phyloP scores from a whole-genome alignment of 163 green algal species.

The Prototheca wickerhamii region DNA sequence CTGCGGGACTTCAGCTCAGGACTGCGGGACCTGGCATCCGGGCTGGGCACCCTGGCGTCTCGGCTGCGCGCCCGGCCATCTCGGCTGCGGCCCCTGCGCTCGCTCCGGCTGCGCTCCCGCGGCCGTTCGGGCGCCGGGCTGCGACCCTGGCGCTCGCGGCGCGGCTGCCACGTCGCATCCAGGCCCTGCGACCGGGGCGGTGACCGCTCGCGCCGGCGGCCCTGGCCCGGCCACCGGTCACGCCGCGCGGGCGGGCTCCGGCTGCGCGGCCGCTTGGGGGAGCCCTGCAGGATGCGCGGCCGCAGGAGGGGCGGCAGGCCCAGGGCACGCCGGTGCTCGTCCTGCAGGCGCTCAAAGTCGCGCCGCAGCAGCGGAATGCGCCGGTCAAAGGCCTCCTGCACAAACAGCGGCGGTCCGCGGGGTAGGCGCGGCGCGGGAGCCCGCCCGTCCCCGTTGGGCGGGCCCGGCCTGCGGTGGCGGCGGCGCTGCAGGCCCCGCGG shows the following conservation, averaged over 20 bases:
- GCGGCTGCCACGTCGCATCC: neutral
- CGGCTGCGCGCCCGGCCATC: too few relatives aligned
- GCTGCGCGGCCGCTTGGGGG: neutral
- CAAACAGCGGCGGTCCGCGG: constrained; percentile 14
- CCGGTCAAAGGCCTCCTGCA: constrained; percentile 19
- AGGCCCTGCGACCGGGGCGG: neutral
- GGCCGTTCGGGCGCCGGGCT: neutral
- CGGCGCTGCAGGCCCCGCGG: constrained; percentile 4
- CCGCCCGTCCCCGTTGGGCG: constrained; percentile 4
- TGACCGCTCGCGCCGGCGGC: neutral
- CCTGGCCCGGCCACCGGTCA: neutral
- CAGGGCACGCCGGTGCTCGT: constrained; percentile 11
- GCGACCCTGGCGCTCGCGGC: neutral
- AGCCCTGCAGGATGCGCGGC: neutral
- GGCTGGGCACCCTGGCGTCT: too few relatives aligned
- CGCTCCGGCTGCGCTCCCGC: too few relatives aligned
- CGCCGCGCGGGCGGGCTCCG: neutral
- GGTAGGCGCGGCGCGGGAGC: constrained; percentile 5
- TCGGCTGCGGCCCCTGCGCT: too few relatives aligned
- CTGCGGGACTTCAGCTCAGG: too few relatives aligned
- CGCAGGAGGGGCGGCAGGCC: neutral
- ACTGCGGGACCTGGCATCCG: too few relatives aligned
- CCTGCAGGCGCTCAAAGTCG: constrained; percentile 29
- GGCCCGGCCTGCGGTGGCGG: neutral
- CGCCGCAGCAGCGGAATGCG: constrained; percentile 8